Percentiles rank a stretch among this genome's conserved stretches.
Conservation (phyloP, 805 yeast species). For the Candida corydali region DNA sequence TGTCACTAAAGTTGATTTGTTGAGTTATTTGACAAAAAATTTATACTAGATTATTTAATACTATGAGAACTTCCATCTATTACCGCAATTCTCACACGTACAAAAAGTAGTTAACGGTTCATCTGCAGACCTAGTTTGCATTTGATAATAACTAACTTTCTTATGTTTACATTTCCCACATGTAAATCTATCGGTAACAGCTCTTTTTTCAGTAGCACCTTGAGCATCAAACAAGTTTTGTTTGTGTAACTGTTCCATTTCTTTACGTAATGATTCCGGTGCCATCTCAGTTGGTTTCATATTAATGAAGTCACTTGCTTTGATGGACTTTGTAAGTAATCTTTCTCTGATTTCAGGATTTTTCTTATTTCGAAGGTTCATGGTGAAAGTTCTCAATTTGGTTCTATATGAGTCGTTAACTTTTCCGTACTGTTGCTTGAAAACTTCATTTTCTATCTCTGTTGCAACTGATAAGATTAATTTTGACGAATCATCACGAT, state of each 20-base stretch:
- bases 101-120: conserved; percentile 98
- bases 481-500: conserved; percentile 55
- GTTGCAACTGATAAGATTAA: conserved; percentile 60
- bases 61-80: conserved; percentile 94
- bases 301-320: conserved; percentile 59
- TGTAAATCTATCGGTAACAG: conserved; percentile 92
- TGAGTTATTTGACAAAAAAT: conserved; percentile 48
- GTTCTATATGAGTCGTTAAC: conserved; percentile 65
- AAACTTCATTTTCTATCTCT: conserved; percentile 72
- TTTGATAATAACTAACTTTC: conserved; percentile 93
- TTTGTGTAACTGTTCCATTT: conserved; percentile 78
- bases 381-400: conserved; percentile 79
- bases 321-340: conserved; percentile 62
- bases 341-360: conserved; percentile 79
- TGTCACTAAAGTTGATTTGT: conserved; percentile 82
- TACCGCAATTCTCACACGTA: conserved; percentile 96
- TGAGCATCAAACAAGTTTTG: conserved; percentile 94
- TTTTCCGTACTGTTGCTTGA: conserved; percentile 52
- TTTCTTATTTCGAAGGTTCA: conserved; percentile 83
- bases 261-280: conserved; percentile 82
- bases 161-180: conserved; percentile 98
- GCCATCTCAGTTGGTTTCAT: conserved; percentile 97
- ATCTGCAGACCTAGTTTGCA: conserved; percentile 98
- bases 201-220: conserved; percentile 94
- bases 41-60: neutral